Percentiles rank a stretch among this genome's conserved stretches.
phyloP scores from a whole-genome alignment of 176 grass and related monocot species.

The Carex cristatella region DNA sequence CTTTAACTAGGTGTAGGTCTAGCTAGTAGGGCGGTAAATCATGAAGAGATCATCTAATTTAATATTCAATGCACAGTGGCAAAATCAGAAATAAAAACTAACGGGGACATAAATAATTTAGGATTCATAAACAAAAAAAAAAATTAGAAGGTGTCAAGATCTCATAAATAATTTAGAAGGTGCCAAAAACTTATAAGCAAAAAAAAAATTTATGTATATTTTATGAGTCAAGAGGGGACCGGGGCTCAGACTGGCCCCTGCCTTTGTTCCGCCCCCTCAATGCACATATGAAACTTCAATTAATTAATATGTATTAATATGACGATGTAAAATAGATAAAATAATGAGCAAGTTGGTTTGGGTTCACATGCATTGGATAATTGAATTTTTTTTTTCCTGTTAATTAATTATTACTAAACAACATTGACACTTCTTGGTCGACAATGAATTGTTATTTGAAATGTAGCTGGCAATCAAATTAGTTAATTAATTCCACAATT shows the following conservation, averaged over 20 bases:
- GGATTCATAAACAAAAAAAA: too few species aligned
- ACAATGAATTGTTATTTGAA: neutral
- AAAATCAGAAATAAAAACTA: too few species aligned
- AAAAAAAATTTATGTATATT: too few species aligned
- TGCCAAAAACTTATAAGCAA: too few species aligned
- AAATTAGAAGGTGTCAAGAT: too few species aligned
- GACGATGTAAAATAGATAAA: neutral
- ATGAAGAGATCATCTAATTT: neutral
- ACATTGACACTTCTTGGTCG: neutral
- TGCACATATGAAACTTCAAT: neutral
- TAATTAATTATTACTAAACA: neutral
- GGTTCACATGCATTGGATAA: neutral
- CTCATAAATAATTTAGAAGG: too few species aligned
- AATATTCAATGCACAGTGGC: too few species aligned
- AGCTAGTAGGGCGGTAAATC: neutral
- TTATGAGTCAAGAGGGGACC: too few species aligned
- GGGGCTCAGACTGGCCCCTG: too few species aligned
- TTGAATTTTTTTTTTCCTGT: neutral
- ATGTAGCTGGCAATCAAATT: conserved; percentile 12
- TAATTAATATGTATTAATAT: neutral
- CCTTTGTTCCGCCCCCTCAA: too few species aligned
- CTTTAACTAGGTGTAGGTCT: neutral
- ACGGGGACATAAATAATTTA: too few species aligned
- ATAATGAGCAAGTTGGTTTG: neutral
- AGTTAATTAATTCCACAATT: conserved; percentile 11